Percentiles rank a stretch among this genome's conserved stretches.
Evolutionary conservation across 2,329 filamentous ascomycete genomes (phyloP).

Genomic region (Colletotrichum costaricense): DNA sequence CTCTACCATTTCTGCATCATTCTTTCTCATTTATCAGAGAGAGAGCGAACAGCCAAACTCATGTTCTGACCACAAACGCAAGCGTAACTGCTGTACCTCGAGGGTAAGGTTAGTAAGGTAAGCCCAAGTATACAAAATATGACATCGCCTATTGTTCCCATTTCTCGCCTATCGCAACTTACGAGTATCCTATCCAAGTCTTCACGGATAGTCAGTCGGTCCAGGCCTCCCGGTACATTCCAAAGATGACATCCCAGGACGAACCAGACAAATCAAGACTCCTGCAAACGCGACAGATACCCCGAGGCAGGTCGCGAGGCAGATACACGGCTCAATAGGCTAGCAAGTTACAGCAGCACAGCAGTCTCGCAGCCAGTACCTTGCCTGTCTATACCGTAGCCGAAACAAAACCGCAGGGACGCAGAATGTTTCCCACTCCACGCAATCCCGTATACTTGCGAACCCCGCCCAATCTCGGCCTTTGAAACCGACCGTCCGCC

Average conservation of each 20-base stretch:
- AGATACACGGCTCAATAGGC: not conserved
- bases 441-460: not conserved
- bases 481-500: not conserved
- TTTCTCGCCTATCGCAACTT: not conserved
- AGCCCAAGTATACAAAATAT: not conserved
- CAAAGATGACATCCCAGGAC: not conserved
- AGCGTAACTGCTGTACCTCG: not conserved
- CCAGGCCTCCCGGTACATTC: not conserved
- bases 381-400: not conserved
- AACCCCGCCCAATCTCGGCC: slow-evolving; percentile 13
- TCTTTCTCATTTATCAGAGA: not conserved
- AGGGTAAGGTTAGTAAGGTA: not conserved
- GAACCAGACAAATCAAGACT: not conserved
- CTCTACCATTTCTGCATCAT: not conserved
- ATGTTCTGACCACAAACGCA: not conserved
- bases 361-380: slow-evolving; percentile 17
- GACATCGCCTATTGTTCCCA: not conserved
- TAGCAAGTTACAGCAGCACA: not conserved
- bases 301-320: slow-evolving; percentile 23
- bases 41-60: not conserved
- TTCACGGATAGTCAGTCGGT: not conserved
- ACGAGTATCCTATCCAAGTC: not conserved
- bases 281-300: not conserved
- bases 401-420: slow-evolving; percentile 13
- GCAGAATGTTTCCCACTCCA: slow-evolving; percentile 12